Conservation (phyloP, 768 basidiomycete genomes). For the Pseudohyphozyma bogoriensis region DNA sequence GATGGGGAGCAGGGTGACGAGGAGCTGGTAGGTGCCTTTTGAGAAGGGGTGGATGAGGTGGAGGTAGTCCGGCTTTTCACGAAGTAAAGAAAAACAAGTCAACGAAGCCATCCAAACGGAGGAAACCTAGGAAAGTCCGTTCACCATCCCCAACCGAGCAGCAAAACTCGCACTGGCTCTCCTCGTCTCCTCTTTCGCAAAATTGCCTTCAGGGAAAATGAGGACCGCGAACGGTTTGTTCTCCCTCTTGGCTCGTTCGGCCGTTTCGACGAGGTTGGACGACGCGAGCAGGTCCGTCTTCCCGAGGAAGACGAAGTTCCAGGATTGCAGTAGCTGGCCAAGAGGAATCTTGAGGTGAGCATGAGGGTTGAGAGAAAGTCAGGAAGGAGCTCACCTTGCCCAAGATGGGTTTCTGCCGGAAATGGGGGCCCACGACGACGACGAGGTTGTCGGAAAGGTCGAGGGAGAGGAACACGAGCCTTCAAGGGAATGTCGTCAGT, state of each 20-base stretch:
- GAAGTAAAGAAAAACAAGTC: too few species aligned
- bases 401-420: not conserved
- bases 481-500: too few species aligned
- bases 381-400: not conserved
- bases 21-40: not conserved
- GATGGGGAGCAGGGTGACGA: conserved; percentile 63
- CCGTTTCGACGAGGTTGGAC: not conserved
- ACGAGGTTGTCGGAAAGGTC: not conserved
- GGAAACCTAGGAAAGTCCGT: too few species aligned
- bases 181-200: not conserved
- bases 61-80: not conserved
- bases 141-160: not conserved
- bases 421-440: not conserved
- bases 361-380: too few species aligned
- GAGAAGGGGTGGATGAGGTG: not conserved
- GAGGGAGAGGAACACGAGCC: not conserved
- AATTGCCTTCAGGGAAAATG: not conserved
- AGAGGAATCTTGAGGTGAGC: too few species aligned
- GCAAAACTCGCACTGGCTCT: not conserved
- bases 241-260: not conserved
- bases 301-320: not conserved
- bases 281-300: not conserved
- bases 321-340: not conserved
- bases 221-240: not conserved
- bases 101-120: too few species aligned